Evolutionary conservation across 1,284 basidiomycete species (phyloP).

Genomic region (Porodaedalea pini): DNA sequence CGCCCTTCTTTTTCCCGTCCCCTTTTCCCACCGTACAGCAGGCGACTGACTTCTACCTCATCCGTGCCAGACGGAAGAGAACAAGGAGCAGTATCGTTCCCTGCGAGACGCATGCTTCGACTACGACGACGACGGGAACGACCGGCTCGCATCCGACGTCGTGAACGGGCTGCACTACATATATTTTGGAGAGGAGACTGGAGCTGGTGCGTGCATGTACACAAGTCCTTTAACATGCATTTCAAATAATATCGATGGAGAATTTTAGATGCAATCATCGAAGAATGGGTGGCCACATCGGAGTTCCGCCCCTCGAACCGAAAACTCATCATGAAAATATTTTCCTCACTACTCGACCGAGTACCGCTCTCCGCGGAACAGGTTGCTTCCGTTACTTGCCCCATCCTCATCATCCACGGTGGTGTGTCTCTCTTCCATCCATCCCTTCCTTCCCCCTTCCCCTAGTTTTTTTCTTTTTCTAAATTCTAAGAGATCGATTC

Average conservation of each 20-base stretch:
- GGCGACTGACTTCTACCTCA: background rate
- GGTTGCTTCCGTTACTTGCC: conserved; percentile 18
- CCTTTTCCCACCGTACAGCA: background rate
- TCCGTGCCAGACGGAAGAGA: conserved; percentile 20
- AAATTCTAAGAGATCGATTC: conserved; percentile 9
- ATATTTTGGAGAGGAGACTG: conserved; percentile 22
- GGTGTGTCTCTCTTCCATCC: conserved; percentile 11
- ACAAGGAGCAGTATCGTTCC: conserved; percentile 22
- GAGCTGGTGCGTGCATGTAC: conserved; percentile 14
- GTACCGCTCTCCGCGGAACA: conserved; percentile 16
- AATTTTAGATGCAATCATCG: conserved; percentile 22
- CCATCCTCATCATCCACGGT: conserved; percentile 23
- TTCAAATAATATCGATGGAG: too few species aligned
- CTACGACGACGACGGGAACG: conserved; percentile 21
- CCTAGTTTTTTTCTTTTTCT: background rate
- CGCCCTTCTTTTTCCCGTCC: background rate
- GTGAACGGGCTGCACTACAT: conserved; percentile 22
- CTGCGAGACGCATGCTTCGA: conserved; percentile 24
- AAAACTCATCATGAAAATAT: conserved; percentile 22
- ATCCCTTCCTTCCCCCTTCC: background rate
- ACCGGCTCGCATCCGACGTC: conserved; percentile 22
- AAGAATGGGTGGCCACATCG: conserved; percentile 24
- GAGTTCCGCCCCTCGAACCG: conserved; percentile 21
- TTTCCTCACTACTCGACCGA: conserved; percentile 22
- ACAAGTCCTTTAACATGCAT: background rate